Evolutionary conservation across 768 basidiomycete genomes (phyloP).

Genomic region (Lentinula boryana): DNA sequence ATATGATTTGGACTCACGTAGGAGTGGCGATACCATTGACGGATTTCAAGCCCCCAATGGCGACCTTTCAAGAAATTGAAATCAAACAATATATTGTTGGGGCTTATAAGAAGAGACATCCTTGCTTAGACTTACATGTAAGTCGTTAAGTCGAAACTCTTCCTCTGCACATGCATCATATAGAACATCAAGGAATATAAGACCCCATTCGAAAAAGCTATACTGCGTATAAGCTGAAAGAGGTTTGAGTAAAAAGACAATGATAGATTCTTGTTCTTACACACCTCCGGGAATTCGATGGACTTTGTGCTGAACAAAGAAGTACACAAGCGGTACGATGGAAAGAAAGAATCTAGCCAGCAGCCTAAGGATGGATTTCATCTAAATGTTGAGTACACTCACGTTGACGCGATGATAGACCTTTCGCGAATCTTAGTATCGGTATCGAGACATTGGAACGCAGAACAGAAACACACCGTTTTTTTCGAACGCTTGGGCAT

Average conservation of each 20-base stretch:
- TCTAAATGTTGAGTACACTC: constrained; percentile 14
- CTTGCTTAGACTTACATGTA: constrained; percentile 5
- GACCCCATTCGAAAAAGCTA: constrained; percentile 83
- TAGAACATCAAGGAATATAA: constrained; percentile 66
- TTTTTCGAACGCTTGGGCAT: constrained; percentile 34
- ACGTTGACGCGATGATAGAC: constrained; percentile 47
- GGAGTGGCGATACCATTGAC: not conserved
- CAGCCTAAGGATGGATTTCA: not conserved
- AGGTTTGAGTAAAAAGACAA: not conserved
- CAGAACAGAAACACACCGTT: constrained; percentile 36
- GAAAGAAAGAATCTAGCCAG: constrained; percentile 61
- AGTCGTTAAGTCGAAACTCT: constrained; percentile 36
- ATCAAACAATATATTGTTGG: not conserved
- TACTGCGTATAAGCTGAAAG: constrained; percentile 78
- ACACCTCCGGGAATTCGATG: constrained; percentile 72
- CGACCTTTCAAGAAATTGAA: not conserved
- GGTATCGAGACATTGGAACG: not conserved
- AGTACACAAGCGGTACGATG: constrained; percentile 72
- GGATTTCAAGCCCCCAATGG: not conserved
- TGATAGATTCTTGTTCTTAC: constrained; percentile 9
- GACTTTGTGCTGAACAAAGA: constrained; percentile 83
- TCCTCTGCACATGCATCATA: constrained; percentile 64
- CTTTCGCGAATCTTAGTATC: constrained; percentile 24
- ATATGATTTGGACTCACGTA: not conserved
- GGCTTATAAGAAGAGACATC: not conserved